Base-by-base conservation (phyloP, 108 stramenopile species). In the Pseudonitzschia multiseries region DNA sequence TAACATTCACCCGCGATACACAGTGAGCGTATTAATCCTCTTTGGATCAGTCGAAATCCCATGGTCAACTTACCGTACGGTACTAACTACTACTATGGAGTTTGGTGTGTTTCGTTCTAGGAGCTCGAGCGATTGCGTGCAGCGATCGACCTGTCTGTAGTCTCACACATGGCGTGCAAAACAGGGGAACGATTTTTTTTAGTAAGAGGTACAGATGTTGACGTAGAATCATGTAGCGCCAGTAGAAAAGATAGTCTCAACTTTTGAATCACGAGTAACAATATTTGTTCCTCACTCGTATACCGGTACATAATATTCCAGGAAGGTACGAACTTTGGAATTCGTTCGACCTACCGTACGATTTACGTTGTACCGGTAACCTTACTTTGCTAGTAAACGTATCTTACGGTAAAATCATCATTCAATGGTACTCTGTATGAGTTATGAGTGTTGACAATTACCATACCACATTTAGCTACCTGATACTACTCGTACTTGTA, bases 1-100 rank as follows among this genome's bases (percentile, higher is more conserved):
- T n/a, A n/a, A n/a, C n/a, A n/a, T n/a, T n/a, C n/a, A n/a, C n/a
- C n/a, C n/a, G n/a, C 18, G 46, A 48, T 48, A 18, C 46, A 18
- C 46, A 1, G 18, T 10, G 6, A 5, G 36, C 46, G 13, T 8
- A 3, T 18, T 14, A 3, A 48, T 18, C 46, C 46, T 42, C 14
- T 48, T 10, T 14, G 1, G 46, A 14, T 13, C 28, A n/a, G 57
- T 68, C 32, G 41, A 57, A 43, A 43, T 46, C 71, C 41, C 36
- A 48, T 42, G 52, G 43, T 31, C 65, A 46, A 67, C 32, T 54
- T 48, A 48, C 67, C 67, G 26, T 32, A 27, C 67, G 40, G 26
- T 32, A 27, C 67, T 24, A 32, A 44, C 42, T 44, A 68, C 42
- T 48, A 48, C 22, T 68, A 68, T 48, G 42, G 4, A 3, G 46